These are phyloP conservation scores for Crithidia expoeki DNA, from an alignment of 208 protist genomes.

Conservation along the genomic window DNA sequence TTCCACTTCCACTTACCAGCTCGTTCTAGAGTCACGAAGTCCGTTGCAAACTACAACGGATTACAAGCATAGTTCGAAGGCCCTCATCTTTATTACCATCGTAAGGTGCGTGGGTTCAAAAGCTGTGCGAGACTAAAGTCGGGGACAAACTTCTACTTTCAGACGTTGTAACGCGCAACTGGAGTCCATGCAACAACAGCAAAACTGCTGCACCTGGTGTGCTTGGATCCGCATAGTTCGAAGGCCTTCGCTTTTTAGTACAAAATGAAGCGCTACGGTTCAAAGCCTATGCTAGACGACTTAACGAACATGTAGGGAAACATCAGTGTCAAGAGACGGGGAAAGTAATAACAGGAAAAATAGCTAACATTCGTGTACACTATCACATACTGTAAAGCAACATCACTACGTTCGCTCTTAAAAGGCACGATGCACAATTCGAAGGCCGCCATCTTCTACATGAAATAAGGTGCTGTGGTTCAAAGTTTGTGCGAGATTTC, in stretches of 20 bases:
- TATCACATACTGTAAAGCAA: no score
- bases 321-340: no score
- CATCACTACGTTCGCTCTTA: no score
- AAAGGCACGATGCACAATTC: no score
- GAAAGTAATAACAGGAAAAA: no score
- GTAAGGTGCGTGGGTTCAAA: constrained; percentile 30
- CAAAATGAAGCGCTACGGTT: constrained; percentile 4
- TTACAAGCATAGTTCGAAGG: constrained; percentile 30
- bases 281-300: constrained; percentile 3
- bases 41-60: neutral
- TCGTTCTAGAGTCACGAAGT: neutral
- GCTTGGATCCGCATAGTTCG: neutral
- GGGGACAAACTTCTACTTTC: neutral
- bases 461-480: constrained; percentile 24
- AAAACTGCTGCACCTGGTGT: no score
- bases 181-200: no score
- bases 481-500: constrained; percentile 38
- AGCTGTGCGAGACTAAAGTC: constrained; percentile 17
- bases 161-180: no score
- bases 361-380: no score
- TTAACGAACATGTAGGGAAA: no score
- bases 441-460: constrained; percentile 25
- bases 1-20: neutral
- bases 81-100: constrained; percentile 15
- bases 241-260: constrained; percentile 3